phyloP scores from a whole-genome alignment of 2,329 filamentous ascomycete species.

The Cordyceps tenuipes region DNA sequence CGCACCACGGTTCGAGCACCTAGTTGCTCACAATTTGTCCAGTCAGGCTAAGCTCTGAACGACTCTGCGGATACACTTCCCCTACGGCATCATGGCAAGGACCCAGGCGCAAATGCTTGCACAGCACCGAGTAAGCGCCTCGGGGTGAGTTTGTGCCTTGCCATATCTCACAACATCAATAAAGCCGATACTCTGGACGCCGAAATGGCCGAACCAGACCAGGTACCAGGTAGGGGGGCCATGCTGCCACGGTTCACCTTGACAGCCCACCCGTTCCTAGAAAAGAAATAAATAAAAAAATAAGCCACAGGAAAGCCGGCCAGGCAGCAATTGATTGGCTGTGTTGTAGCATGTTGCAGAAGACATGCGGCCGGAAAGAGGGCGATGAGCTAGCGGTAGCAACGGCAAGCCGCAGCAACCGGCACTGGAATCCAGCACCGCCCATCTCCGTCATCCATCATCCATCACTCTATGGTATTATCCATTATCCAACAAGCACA shows the following conservation, averaged over 20 bases:
- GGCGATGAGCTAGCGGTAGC: not conserved
- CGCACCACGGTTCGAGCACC: no score
- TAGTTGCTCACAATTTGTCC: not conserved
- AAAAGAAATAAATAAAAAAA: no score
- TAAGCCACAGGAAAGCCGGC: not conserved
- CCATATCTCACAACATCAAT: not conserved
- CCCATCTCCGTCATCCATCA: not conserved
- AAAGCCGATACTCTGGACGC: not conserved
- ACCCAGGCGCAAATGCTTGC: not conserved
- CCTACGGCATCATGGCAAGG: constrained; percentile 3
- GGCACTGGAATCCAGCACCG: not conserved
- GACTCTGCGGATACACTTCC: not conserved
- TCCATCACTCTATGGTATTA: no score
- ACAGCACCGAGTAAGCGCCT: not conserved
- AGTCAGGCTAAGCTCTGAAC: not conserved
- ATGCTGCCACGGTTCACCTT: not conserved
- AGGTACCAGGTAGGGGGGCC: no score
- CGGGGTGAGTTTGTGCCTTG: not conserved
- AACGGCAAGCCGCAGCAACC: not conserved
- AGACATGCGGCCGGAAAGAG: not conserved
- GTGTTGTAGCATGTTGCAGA: not conserved
- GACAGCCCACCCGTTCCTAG: not conserved
- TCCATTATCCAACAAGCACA: not conserved
- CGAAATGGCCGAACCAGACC: not conserved
- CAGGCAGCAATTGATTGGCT: not conserved